Evolutionary conservation across 1,284 basidiomycete genomes (phyloP).

Genomic region (Ganoderma resinaceum): DNA sequence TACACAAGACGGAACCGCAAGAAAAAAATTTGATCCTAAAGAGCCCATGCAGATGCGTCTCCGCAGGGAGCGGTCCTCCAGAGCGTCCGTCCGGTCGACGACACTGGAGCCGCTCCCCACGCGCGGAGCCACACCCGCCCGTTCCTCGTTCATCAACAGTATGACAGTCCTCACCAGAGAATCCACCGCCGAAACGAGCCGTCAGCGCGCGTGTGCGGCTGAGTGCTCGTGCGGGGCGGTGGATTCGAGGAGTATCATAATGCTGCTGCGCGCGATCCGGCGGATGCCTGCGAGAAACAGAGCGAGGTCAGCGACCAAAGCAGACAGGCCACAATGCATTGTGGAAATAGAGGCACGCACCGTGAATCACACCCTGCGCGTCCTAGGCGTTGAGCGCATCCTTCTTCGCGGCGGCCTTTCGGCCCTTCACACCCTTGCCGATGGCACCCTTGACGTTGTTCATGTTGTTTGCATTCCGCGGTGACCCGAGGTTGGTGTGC

Average conservation of each 20-base stretch:
- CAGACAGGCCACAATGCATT: not conserved
- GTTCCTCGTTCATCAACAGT: constrained; percentile 7
- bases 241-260: constrained; percentile 16
- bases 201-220: constrained; percentile 1
- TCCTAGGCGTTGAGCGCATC: not conserved
- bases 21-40: constrained; percentile 2
- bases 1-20: not conserved
- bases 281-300: not conserved
- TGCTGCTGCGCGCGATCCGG: constrained; percentile 12
- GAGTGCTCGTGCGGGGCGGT: constrained; percentile 11
- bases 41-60: constrained; percentile 9
- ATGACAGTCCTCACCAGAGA: not conserved
- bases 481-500: constrained; percentile 24
- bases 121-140: constrained; percentile 1
- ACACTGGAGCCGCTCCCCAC: constrained; percentile 3
- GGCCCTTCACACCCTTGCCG: not conserved
- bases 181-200: constrained; percentile 1
- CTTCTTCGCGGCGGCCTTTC: not conserved
- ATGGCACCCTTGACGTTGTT: not conserved
- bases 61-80: constrained; percentile 7
- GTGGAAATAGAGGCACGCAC: constrained; percentile 4
- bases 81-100: not conserved
- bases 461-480: constrained; percentile 15
- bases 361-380: constrained; percentile 14
- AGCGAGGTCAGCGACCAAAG: not conserved